Evolutionary conservation across 257 asterid species (phyloP), one percentile per base, ranked within the genome.

Genomic region (Jasminum sambac): DNA sequence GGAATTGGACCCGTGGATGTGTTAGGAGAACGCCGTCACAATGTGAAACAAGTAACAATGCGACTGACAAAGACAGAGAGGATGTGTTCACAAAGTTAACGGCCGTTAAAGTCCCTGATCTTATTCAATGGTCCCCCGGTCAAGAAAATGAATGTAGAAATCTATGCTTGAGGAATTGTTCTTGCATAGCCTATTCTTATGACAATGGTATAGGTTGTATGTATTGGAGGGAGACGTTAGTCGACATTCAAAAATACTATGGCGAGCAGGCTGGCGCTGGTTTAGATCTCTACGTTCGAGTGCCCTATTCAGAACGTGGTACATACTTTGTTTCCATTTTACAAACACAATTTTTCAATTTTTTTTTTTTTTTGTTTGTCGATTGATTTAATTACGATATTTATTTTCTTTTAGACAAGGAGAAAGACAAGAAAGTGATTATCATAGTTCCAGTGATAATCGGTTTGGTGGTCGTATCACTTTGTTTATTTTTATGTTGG

Each of bases 151-250:
- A 30, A 30, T 30, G 36, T 30, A 30, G 36, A 30, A 30, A 4
- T 30, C 36, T 30, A 30, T 30, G 36, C 36, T 30, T 30, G 4
- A 30, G 36, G 4, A 30, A 30, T 30, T 30, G 36, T 30, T 30
- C 36, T 30, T 30, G 36, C 36, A 30, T 30, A 30, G 36, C 36
- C 36, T 30, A 30, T 30, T 30, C 36, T 1, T 30, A 30, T 30
- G 4, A 30, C 36, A 30, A 30, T 30, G 36, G 4, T 21, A 72
- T 75, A 30, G 70, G 83, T 25, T 78, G 85, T 71, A 76, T 81
- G 80, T 55, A 74, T 39, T 75, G 85, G 83, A 25, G 64, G 19
- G 76, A 42, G 48, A 60, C 26, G 42, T 74, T 78, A 2, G 11
- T 72, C 17, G 85, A 78, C 71, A 63, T 78, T 73, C 76, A 58